Evolutionary conservation across 345 rosid species (phyloP).

Genomic region (Litchi chinensis): DNA sequence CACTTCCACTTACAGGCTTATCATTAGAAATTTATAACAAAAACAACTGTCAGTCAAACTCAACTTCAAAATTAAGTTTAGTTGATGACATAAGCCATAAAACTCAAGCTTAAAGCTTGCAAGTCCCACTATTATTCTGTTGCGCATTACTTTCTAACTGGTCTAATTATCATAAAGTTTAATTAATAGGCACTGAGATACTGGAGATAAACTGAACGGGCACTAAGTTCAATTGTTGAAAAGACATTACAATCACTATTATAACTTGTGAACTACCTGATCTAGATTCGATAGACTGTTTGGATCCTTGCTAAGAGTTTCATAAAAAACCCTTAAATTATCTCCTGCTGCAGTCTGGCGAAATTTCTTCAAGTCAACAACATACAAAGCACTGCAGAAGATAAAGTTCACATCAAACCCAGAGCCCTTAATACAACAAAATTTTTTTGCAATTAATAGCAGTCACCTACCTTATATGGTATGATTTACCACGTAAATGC

Average conservation of each 20-base stretch:
- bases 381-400: constrained; percentile 82
- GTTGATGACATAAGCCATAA: not conserved
- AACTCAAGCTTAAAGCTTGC: not conserved
- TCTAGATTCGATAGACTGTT: constrained; percentile 96
- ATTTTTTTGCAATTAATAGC: constrained; percentile 15
- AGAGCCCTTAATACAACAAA: not conserved
- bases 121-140: not conserved
- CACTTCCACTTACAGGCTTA: not conserved
- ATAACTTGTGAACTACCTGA: constrained; percentile 50
- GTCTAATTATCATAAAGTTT: not conserved
- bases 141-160: not conserved
- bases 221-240: not conserved
- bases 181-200: not conserved
- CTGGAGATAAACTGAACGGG: not conserved
- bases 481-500: constrained; percentile 86
- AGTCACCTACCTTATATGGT: constrained; percentile 83
- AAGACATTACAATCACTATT: not conserved
- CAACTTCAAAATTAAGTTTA: not conserved
- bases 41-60: not conserved
- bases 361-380: constrained; percentile 90
- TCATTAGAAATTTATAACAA: not conserved
- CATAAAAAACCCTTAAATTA: constrained; percentile 93
- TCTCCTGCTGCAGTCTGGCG: constrained; percentile 98
- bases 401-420: constrained; percentile 28
- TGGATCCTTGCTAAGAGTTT: constrained; percentile 99